phyloP scores from a whole-genome alignment of 257 asterid species.

The Thymus quinquecostatus region DNA sequence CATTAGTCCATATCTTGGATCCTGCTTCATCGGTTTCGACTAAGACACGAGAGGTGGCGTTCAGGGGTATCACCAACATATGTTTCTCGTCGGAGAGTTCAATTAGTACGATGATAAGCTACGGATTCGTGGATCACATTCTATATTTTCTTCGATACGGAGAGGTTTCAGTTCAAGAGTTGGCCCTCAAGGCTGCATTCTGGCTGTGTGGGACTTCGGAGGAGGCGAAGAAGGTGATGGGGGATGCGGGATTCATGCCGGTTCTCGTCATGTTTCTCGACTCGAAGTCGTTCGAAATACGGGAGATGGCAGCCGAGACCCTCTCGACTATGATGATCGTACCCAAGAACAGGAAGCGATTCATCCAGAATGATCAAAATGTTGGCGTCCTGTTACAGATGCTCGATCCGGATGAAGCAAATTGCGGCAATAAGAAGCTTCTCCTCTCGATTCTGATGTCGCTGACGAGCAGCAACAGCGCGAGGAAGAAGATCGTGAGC shows the following conservation, averaged over 20 bases:
- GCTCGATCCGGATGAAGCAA: slow-evolving; percentile 69
- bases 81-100: slow-evolving; percentile 51
- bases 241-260: slow-evolving; percentile 87
- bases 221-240: slow-evolving; percentile 84
- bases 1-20: slow-evolving; percentile 63
- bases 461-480: slow-evolving; percentile 66
- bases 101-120: slow-evolving; percentile 39
- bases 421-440: slow-evolving; percentile 63
- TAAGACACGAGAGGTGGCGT: slow-evolving; percentile 76
- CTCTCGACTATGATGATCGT: slow-evolving; percentile 72
- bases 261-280: slow-evolving; percentile 71
- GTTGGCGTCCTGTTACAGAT: slow-evolving; percentile 60
- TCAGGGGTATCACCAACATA: slow-evolving; percentile 65
- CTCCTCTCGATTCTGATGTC: slow-evolving; percentile 81
- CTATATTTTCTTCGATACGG: slow-evolving; percentile 64
- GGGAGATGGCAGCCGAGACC: slow-evolving; percentile 83
- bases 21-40: slow-evolving; percentile 56
- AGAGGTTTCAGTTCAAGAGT: slow-evolving; percentile 68
- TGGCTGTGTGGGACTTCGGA: slow-evolving; percentile 82
- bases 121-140: slow-evolving; percentile 67
- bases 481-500: slow-evolving; percentile 77
- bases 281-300: slow-evolving; percentile 61
- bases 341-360: slow-evolving; percentile 67
- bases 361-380: slow-evolving; percentile 70
- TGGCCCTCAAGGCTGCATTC: slow-evolving; percentile 77